Base-by-base conservation (phyloP, 1,284 basidiomycete species). In the Amylostereum chailletii region DNA sequence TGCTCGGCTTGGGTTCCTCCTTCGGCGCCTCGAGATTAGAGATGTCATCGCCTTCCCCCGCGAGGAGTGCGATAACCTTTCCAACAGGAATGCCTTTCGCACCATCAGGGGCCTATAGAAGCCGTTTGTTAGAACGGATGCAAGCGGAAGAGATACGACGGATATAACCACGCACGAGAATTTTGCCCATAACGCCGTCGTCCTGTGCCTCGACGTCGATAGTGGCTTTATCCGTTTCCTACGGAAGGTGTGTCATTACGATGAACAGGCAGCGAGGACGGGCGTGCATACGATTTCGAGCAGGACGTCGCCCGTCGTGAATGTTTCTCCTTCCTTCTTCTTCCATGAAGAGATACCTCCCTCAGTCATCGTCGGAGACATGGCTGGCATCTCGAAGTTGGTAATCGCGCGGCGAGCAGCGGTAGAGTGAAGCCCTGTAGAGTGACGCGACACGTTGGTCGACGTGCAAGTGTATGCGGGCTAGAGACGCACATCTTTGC, bases 121-220 rank as follows among this genome's bases (percentile, higher is more conserved):
- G 2, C 29, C 33, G 10, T 41, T 45, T 42, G 32, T 38, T 44
- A 29, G n/a, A 27, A 46, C 31, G 31, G 37, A 31, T 46, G 49
- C n/a, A 9, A 31, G 34, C 31, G 19, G 5, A 34, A 33, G 49
- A 38, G 7, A 34, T 4, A 45, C 30, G 33, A 53, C 33, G 42
- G 39, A 27, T 34, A 37, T 29, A 3, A 48, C 32, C 3, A 67
- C 81, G 53, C 57, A 93, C 91, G 55, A 98, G 54, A 56, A 97
- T 96, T 73, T 94, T 97, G 42, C 89, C 94, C 63, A 99, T 68
- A 10, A 97, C 69, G 56, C 95, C 95, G 59, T 98, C 94, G 40
- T 98, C 94, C 66, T 93, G 93, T 4, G 95, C 94, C 70, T 99
- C 95, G n/a, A 99, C 94, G 62, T 99, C 95, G 62, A 99, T 97